These are phyloP conservation scores for Cordyceps javanica DNA, from an alignment of 2,329 filamentous ascomycete species.

Conservation along the genomic window DNA sequence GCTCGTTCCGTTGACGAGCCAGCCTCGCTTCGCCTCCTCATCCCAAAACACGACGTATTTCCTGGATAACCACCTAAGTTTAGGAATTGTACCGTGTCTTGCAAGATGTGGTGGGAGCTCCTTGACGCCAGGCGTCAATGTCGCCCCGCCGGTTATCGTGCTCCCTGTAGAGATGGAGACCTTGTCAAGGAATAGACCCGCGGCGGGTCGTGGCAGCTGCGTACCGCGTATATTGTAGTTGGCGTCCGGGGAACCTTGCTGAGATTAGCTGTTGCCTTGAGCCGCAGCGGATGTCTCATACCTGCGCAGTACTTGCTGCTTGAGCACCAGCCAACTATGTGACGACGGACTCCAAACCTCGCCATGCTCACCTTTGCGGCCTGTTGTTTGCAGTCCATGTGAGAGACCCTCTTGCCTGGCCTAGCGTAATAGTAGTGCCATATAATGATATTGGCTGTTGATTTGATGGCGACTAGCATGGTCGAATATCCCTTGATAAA, in stretches of 20 bases:
- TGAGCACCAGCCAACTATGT: background rate
- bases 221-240: background rate
- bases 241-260: background rate
- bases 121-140: background rate
- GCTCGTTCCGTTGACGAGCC: constrained; percentile 24
- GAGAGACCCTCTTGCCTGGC: background rate
- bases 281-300: background rate
- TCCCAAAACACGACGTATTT: constrained; percentile 22
- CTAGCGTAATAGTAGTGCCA: background rate
- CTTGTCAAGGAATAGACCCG: background rate
- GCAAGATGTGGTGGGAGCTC: background rate
- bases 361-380: background rate
- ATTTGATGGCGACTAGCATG: background rate
- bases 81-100: constrained; percentile 9
- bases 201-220: background rate
- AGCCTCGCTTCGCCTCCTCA: constrained; percentile 22
- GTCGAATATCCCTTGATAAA: background rate
- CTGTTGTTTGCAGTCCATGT: background rate
- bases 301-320: background rate
- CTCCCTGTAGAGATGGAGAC: background rate
- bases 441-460: background rate
- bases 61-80: constrained; percentile 16
- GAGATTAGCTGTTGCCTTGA: background rate
- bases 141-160: background rate
- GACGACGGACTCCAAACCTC: background rate